phyloP scores from a whole-genome alignment of 2,329 filamentous ascomycete genomes.

The Neodidymelliopsis sp. region DNA sequence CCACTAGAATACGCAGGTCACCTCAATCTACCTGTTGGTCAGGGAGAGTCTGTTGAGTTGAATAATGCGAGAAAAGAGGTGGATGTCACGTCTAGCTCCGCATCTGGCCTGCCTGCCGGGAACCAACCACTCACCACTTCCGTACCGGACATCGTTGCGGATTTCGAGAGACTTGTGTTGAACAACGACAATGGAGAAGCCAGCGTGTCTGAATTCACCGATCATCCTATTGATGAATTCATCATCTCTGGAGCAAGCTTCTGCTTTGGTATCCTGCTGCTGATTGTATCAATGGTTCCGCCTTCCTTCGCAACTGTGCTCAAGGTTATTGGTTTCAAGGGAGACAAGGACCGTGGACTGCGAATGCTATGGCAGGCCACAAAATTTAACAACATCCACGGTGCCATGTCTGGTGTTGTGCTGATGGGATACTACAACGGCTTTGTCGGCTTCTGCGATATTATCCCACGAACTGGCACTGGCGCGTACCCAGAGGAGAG shows the following conservation, averaged over 20 bases:
- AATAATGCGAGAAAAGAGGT: conserved; percentile 34
- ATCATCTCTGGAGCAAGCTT: conserved; percentile 88
- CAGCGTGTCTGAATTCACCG: conserved; percentile 69
- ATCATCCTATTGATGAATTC: conserved; percentile 81
- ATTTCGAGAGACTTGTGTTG: conserved; percentile 42
- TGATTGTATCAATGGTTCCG: conserved; percentile 91
- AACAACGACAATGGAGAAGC: conserved; percentile 55
- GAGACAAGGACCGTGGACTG: conserved; percentile 83
- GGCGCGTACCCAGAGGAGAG: conserved; percentile 72
- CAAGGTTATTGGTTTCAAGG: conserved; percentile 87
- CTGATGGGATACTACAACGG: conserved; percentile 89
- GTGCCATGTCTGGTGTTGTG: conserved; percentile 84
- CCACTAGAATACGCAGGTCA: conserved; percentile 59
- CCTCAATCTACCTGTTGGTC: conserved; percentile 36
- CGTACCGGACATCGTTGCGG: conserved; percentile 35
- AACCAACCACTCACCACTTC: conserved; percentile 27
- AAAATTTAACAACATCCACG: conserved; percentile 85
- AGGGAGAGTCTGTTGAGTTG: conserved; percentile 33
- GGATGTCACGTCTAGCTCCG: conserved; percentile 36
- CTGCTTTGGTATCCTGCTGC: conserved; percentile 84
- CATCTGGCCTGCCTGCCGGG: conserved; percentile 30
- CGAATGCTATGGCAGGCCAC: conserved; percentile 90
- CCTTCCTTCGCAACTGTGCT: conserved; percentile 88
- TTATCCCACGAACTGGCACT: conserved; percentile 71
- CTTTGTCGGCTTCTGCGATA: conserved; percentile 85